Conservation (phyloP, 179 eudicot genomes). For the Pouteria campechiana region DNA sequence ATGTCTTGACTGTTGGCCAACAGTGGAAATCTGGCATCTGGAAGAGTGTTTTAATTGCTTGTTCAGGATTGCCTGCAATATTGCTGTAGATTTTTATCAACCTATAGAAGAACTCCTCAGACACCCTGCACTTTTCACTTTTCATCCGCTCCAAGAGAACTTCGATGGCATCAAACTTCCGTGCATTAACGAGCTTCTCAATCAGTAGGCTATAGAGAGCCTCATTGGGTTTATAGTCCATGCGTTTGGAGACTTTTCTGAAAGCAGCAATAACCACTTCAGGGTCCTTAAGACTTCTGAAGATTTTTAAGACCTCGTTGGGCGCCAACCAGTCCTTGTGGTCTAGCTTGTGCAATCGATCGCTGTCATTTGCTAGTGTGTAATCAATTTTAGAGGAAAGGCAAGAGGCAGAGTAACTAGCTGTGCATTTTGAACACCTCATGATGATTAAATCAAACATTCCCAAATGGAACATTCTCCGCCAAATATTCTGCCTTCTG, state of each 20-base stretch:
- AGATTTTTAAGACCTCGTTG: constrained; percentile 47
- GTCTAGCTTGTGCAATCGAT: constrained; percentile 25
- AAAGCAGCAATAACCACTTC: constrained; percentile 30
- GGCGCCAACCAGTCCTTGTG: constrained; percentile 85
- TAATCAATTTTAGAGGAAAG: too few relatives aligned
- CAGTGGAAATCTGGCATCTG: constrained; percentile 57
- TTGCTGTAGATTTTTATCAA: constrained; percentile 65
- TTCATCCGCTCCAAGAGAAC: constrained; percentile 35
- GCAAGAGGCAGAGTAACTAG: too few relatives aligned
- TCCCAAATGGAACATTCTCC: too few relatives aligned
- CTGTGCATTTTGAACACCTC: too few relatives aligned
- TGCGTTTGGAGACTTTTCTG: constrained; percentile 47
- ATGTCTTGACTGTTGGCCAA: constrained; percentile 72
- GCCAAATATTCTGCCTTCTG: too few relatives aligned
- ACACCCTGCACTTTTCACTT: constrained; percentile 43
- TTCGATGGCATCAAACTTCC: constrained; percentile 53
- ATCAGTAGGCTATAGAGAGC: constrained; percentile 42
- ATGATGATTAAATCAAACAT: too few relatives aligned
- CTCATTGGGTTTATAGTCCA: constrained; percentile 77
- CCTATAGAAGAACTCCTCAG: constrained; percentile 60
- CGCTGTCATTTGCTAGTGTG: too few relatives aligned
- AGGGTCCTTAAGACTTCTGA: constrained; percentile 42
- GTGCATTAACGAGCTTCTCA: constrained; percentile 44
- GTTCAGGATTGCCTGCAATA: constrained; percentile 41
- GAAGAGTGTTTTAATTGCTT: constrained; percentile 59